Base-by-base conservation (phyloP, 768 basidiomycete genomes). In the Gymnopilus junonius region DNA sequence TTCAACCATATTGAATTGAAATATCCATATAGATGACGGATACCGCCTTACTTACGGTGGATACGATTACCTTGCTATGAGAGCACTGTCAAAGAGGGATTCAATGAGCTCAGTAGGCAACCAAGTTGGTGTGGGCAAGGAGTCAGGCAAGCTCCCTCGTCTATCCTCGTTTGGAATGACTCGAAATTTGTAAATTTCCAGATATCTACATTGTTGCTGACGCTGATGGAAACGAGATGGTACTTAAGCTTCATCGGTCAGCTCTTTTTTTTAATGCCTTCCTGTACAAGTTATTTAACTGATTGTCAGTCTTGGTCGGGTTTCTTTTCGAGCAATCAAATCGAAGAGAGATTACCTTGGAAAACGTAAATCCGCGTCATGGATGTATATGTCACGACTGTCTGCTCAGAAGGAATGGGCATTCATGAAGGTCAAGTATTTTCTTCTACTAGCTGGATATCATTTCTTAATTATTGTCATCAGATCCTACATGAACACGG, bases 301-400 rank as follows among this genome's bases (percentile, higher is more conserved):
- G 21, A 20, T 55, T 15, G 34, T 63, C 73, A 98, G 97, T 42
- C 85, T 99, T 17, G 97, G 97, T 34, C 92, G 97, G n/a, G 88
- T 98, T 68, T 98, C 96, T 0, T 99, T 99, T 79, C 90, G 97
- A 42, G 89, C 94, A 0, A 95, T 99, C 79, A 99, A 99, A 77
- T 85, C 90, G 69, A 99, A 99, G 73, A 83, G 97, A 63, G 97
- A 99, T 72, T 99, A 99, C 73, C 80, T 99, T 59, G 94, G 96
- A 23, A 97, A 95, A 75, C 86, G 97, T 42, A 95, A 95, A 76
- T 93, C 91, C 17, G 97, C 97, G 0, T 94, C 94, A 17, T 99
- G 97, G 97, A 97, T 99, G 95, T 99, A 98, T 77, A 94, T 99
- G 93, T 96, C 94, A 21, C 86, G 97, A 21, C 78, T 99, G 48